Evolutionary conservation across 257 asterid genomes (phyloP).

Genomic region (Solanum ossicruentum): DNA sequence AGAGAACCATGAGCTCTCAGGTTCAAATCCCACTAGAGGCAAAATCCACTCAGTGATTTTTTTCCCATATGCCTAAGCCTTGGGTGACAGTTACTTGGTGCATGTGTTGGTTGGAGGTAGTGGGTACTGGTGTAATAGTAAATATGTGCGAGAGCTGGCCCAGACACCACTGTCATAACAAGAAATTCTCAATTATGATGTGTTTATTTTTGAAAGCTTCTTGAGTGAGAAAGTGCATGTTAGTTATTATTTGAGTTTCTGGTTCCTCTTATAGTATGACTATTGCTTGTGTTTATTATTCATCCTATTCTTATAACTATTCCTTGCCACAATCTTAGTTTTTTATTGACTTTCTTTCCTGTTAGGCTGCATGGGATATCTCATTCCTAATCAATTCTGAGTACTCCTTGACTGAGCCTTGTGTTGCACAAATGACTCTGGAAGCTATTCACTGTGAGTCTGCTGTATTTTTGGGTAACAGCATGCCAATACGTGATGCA

Average conservation of each 20-base stretch:
- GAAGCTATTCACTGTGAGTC: slow-evolving; percentile 62
- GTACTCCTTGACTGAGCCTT: slow-evolving; percentile 78
- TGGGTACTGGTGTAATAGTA: not conserved
- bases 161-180: not conserved
- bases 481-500: slow-evolving; percentile 97
- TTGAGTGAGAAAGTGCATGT: not conserved
- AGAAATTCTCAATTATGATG: not conserved
- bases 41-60: not conserved
- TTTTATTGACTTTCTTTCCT: slow-evolving; percentile 1
- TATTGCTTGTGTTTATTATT: not conserved
- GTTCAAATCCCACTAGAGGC: not conserved
- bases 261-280: not conserved
- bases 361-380: slow-evolving; percentile 76
- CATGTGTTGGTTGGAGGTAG: not conserved
- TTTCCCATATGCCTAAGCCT: not conserved
- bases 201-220: not conserved
- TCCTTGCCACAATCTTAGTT: not conserved
- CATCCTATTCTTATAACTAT: not conserved
- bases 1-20: not conserved
- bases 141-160: not conserved
- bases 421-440: slow-evolving; percentile 56
- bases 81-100: not conserved
- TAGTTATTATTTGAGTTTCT: not conserved
- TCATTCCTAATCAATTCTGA: slow-evolving; percentile 61
- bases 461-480: slow-evolving; percentile 85